phyloP scores from a whole-genome alignment of 2,329 filamentous ascomycete species.

The Aspergillus floridensis region DNA sequence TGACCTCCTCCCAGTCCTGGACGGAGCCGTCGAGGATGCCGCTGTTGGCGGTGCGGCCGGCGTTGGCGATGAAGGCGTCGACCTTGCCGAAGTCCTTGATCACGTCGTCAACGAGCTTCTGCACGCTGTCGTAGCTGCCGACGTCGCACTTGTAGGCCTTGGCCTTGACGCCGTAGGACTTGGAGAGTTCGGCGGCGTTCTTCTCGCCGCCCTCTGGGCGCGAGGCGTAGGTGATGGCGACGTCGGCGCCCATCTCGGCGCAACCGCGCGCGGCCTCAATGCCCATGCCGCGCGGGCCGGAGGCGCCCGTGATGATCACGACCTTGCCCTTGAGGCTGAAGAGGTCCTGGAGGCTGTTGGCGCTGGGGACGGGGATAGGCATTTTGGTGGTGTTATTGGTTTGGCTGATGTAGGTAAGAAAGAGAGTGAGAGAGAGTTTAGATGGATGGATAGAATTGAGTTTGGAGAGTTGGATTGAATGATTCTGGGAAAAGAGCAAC shows the following conservation, averaged over 20 bases:
- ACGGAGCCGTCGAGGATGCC: constrained; percentile 69
- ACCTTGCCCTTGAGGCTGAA: constrained; percentile 50
- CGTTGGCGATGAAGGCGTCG: constrained; percentile 67
- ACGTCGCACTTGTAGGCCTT: constrained; percentile 67
- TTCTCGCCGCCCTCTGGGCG: constrained; percentile 61
- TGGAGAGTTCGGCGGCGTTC: constrained; percentile 61
- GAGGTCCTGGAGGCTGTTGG: constrained; percentile 38
- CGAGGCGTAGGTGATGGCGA: constrained; percentile 66
- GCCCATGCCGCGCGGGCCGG: constrained; percentile 65
- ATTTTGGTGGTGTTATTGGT: constrained; percentile 23
- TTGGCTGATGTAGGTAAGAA: not conserved
- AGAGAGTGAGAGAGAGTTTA: not conserved
- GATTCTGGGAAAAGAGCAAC: not conserved
- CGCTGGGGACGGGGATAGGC: constrained; percentile 39
- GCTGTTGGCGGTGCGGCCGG: constrained; percentile 66
- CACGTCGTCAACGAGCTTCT: constrained; percentile 58
- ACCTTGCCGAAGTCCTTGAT: constrained; percentile 69
- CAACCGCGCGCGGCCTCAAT: constrained; percentile 65
- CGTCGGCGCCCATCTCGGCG: constrained; percentile 62
- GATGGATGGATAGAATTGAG: not conserved
- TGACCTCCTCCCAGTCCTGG: constrained; percentile 71
- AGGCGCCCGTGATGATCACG: constrained; percentile 50
- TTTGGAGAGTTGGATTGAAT: too few relatives aligned
- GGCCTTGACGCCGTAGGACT: constrained; percentile 62
- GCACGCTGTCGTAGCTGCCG: constrained; percentile 55